A percentile compares a stretch with the other conserved stretches of the same genome.
Evolutionary conservation across 1,139 yeast genomes (phyloP).

Genomic region (Sugiyamaella novakii): DNA sequence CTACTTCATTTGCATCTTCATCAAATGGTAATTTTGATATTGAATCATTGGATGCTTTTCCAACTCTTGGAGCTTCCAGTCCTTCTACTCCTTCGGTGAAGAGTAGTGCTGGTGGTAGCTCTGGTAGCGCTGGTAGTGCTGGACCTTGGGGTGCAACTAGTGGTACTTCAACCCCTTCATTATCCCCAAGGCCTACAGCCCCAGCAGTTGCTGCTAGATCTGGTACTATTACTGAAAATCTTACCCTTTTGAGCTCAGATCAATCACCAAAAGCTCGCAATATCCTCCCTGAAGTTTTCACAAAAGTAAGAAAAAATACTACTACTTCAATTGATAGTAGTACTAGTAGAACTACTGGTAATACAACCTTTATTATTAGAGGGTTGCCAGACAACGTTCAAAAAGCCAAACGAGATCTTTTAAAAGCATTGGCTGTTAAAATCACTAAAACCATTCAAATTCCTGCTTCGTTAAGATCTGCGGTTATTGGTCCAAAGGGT

Average conservation of each 20-base stretch:
- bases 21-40: slow-evolving; percentile 30
- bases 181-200: slow-evolving; percentile 25
- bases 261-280: slow-evolving; percentile 32
- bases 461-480: slow-evolving; percentile 78
- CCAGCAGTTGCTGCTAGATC: slow-evolving; percentile 36
- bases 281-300: slow-evolving; percentile 43
- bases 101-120: neutral
- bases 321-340: slow-evolving; percentile 82
- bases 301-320: slow-evolving; percentile 61
- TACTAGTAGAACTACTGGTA: slow-evolving; percentile 71
- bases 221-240: slow-evolving; percentile 32
- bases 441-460: slow-evolving; percentile 61
- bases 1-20: slow-evolving; percentile 1
- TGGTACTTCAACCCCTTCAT: slow-evolving; percentile 13
- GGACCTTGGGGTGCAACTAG: slow-evolving; percentile 46
- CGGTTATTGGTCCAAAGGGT: slow-evolving; percentile 90
- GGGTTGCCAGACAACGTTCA: slow-evolving; percentile 73
- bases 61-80: slow-evolving; percentile 61
- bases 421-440: slow-evolving; percentile 69
- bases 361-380: slow-evolving; percentile 80
- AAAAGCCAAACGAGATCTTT: slow-evolving; percentile 73
- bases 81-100: slow-evolving; percentile 25
- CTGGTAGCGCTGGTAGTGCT: slow-evolving; percentile 1
- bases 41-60: slow-evolving; percentile 56
- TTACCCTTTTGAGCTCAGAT: slow-evolving; percentile 33